Evolutionary conservation across 2,329 filamentous ascomycete genomes (phyloP), one percentile per base, ranked within the genome.

Genomic region (Hymenoscyphus repandus): DNA sequence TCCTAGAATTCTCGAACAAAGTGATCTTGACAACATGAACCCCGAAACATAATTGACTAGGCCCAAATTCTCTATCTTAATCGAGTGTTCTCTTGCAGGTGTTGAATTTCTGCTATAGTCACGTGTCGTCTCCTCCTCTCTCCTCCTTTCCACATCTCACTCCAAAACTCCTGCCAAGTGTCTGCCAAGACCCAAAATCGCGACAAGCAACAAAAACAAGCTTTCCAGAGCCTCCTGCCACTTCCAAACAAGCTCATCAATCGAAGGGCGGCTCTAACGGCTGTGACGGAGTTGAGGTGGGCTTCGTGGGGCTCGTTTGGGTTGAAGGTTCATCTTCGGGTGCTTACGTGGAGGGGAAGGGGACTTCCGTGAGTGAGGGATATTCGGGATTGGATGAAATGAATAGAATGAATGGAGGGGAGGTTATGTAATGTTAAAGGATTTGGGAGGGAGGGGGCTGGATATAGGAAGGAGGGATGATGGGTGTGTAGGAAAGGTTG

Each of bases 141-240:
- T 20, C 31, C n/a, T 3, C 43, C n/a, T n/a, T 37, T 12, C 13
- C 42, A 12, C 31, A 10, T 45, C 9, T 10, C 13, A 40, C 12
- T 18, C 32, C 49, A 45, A 15, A 40, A 49, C 22, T 7, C 22
- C 22, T 4, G 22, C 22, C 22, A 27, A 27, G 22, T 50, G 47
- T 12, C 9, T 36, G 55, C 55, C 55, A 57, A 57, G 55, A 38
- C 47, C 11, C 18, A 48, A 49, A 55, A 51, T n/a, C 51, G 44
- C 55, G 52, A 55, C 37, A 50, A 50, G 55, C 55, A 55, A 55
- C 55, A 55, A 49, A 31, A 18, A 4, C 11, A 10, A 4, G 34
- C 34, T 37, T 37, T 15, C 22, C 4, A 37, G 34, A 13, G 15
- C 34, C 34, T 37, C 12, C 13, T 13, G 4, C 12, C 34, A 13